Conservation (phyloP, 1,139 yeast species). For the Meyerozyma carpophila region DNA sequence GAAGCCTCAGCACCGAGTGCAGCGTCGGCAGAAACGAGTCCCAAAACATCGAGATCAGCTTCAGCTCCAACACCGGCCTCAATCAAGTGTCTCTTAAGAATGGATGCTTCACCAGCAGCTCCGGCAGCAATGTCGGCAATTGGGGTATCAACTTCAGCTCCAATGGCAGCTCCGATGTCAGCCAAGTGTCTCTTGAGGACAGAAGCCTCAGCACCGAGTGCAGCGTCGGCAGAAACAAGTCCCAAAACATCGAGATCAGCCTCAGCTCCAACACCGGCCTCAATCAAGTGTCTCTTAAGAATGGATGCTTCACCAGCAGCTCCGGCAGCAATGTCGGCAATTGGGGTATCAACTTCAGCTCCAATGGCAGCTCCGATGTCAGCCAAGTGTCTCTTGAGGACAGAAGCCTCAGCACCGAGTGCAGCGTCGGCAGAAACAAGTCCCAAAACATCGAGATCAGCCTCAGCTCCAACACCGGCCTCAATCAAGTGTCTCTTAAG, state of each 20-base stretch:
- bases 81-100: background rate
- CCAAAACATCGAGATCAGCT: slow-evolving; percentile 9
- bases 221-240: slow-evolving; percentile 3
- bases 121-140: slow-evolving; percentile 5
- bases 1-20: no score
- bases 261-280: background rate
- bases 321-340: slow-evolving; percentile 5
- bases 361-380: slow-evolving; percentile 1
- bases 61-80: slow-evolving; percentile 1
- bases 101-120: slow-evolving; percentile 5
- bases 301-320: slow-evolving; percentile 1
- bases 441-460: slow-evolving; percentile 8
- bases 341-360: no score
- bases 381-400: slow-evolving; percentile 1
- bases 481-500: slow-evolving; percentile 3
- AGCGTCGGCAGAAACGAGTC: slow-evolving; percentile 3
- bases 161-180: slow-evolving; percentile 7
- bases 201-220: no score
- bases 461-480: slow-evolving; percentile 7
- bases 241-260: slow-evolving; percentile 9
- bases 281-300: slow-evolving; percentile 1
- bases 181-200: no score
- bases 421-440: slow-evolving; percentile 3
- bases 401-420: background rate
- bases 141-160: slow-evolving; percentile 4